A percentile compares a stretch with the other conserved stretches of the same genome.
Conservation (phyloP, 2,329 filamentous ascomycete species). For the Chaetothyriales sp. region DNA sequence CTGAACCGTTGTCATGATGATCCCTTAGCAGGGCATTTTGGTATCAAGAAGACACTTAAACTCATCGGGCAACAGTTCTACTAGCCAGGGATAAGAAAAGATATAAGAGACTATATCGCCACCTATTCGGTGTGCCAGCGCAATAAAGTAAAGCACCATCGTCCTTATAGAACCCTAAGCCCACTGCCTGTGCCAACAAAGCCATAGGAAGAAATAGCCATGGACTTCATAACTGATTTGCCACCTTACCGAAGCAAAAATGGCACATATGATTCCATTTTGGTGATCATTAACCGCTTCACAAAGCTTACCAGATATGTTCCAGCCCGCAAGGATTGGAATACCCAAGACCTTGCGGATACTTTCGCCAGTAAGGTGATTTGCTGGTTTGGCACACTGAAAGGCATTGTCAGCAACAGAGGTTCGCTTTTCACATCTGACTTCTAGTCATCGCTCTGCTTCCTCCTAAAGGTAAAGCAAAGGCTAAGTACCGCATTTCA, state of each 20-base stretch:
- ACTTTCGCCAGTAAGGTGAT: conserved; percentile 5
- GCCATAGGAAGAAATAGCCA: conserved; percentile 2
- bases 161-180: conserved; percentile 1
- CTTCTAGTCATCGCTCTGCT: conserved; percentile 4
- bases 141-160: conserved; percentile 2
- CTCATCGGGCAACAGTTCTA: conserved; percentile 2
- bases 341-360: conserved; percentile 2
- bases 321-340: conserved; percentile 1
- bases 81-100: conserved; percentile 2
- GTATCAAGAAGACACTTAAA: background rate
- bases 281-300: conserved; percentile 4
- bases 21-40: conserved; percentile 3
- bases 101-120: conserved; percentile 2
- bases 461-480: conserved; percentile 1
- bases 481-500: conserved; percentile 6
- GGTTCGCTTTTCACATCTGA: conserved; percentile 3
- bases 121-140: conserved; percentile 3
- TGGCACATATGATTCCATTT: conserved; percentile 3
- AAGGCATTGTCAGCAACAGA: conserved; percentile 3
- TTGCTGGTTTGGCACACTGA: conserved; percentile 3
- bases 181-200: background rate
- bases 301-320: conserved; percentile 4
- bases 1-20: conserved; percentile 4
- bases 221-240: conserved; percentile 7
- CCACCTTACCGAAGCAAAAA: background rate